Conservation (phyloP, 305 asterid genomes). For the Fraxinus sp. region DNA sequence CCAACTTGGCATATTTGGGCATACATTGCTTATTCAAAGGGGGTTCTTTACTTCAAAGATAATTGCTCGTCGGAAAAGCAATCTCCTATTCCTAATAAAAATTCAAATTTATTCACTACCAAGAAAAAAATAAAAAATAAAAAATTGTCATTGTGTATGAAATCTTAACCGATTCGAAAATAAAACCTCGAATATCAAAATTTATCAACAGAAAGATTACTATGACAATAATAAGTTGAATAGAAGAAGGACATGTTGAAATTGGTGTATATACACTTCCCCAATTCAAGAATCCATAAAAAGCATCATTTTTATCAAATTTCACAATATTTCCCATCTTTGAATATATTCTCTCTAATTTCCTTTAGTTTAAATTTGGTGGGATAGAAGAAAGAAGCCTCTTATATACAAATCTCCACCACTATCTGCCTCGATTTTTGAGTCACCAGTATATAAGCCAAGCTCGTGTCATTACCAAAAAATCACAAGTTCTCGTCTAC, state of each 20-base stretch:
- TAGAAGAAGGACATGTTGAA: conserved; percentile 33
- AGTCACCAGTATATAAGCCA: conserved; percentile 53
- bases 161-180: not conserved
- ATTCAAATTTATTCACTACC: not conserved
- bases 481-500: conserved; percentile 29
- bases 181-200: not conserved
- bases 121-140: too few species aligned
- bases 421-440: conserved; percentile 46
- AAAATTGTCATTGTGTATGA: not conserved
- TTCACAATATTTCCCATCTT: conserved; percentile 48
- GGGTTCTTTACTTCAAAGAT: not conserved
- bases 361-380: not conserved
- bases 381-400: conserved; percentile 27
- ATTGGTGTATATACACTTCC: conserved; percentile 36
- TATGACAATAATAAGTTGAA: not conserved
- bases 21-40: not conserved
- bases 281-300: conserved; percentile 52
- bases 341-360: conserved; percentile 37
- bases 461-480: conserved; percentile 34
- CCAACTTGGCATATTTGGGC: not conserved
- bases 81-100: not conserved
- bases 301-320: conserved; percentile 69
- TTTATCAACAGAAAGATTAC: not conserved
- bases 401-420: conserved; percentile 11
- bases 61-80: not conserved